Percentiles rank a stretch among this genome's conserved stretches.
phyloP scores from a whole-genome alignment of 176 grass and related monocot genomes.

The Areca catechu region DNA sequence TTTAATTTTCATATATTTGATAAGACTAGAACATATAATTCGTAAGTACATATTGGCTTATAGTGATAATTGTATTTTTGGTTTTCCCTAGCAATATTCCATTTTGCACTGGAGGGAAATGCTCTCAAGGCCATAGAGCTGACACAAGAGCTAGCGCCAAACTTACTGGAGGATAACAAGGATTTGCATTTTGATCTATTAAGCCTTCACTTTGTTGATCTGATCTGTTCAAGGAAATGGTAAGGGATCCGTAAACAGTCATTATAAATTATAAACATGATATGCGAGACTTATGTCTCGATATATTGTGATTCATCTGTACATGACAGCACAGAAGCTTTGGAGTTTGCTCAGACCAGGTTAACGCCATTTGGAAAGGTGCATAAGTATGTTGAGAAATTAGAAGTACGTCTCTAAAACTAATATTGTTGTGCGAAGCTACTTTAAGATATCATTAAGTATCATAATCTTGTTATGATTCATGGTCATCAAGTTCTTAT shows the following conservation, averaged over 20 bases:
- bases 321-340: constrained; percentile 67
- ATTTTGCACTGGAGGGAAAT: constrained; percentile 69
- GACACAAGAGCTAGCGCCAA: constrained; percentile 74
- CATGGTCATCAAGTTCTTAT: neutral
- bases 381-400: constrained; percentile 73
- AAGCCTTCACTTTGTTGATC: constrained; percentile 89
- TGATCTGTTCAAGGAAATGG: constrained; percentile 66
- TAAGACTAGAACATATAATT: too few species aligned
- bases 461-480: too few species aligned
- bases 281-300: too few species aligned
- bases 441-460: too few species aligned
- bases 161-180: constrained; percentile 73
- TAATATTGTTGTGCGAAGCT: neutral
- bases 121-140: constrained; percentile 79
- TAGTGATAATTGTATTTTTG: constrained; percentile 6
- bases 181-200: constrained; percentile 88
- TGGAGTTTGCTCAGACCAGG: constrained; percentile 89
- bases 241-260: constrained; percentile 20
- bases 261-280: too few species aligned
- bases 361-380: constrained; percentile 59
- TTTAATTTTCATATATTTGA: too few species aligned
- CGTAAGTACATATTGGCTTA: too few species aligned
- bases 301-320: too few species aligned
- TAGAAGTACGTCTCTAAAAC: constrained; percentile 56
- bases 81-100: constrained; percentile 67